Percentiles rank a stretch among this genome's conserved stretches.
These are phyloP conservation scores for Irpex rosettiformis DNA, from an alignment of 1,284 basidiomycete species.

Conservation along the genomic window DNA sequence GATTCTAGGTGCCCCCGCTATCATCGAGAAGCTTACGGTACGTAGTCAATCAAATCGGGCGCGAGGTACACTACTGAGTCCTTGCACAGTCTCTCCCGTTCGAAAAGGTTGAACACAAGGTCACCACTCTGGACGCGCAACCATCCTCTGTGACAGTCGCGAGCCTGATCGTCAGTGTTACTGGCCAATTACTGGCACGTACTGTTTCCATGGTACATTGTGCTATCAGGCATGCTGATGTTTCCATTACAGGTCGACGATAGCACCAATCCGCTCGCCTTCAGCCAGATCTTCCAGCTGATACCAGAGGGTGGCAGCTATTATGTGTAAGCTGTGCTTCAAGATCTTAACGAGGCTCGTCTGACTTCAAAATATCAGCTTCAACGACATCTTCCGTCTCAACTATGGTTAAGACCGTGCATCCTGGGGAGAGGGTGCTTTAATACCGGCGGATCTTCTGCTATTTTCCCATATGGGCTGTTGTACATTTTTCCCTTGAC, in stretches of 20 bases:
- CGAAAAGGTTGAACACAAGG: constrained; percentile 76
- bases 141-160: constrained; percentile 67
- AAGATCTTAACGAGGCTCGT: neutral
- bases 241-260: constrained; percentile 67
- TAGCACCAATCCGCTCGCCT: constrained; percentile 74
- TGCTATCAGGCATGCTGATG: constrained; percentile 10
- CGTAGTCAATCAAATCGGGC: constrained; percentile 18
- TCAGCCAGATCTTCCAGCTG: constrained; percentile 91
- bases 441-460: neutral
- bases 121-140: constrained; percentile 87
- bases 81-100: constrained; percentile 74
- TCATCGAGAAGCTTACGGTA: constrained; percentile 83
- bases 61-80: neutral
- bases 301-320: constrained; percentile 75
- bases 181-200: constrained; percentile 76
- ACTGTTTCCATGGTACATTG: constrained; percentile 3
- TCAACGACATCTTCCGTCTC: constrained; percentile 90
- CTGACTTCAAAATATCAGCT: constrained; percentile 36
- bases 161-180: constrained; percentile 85
- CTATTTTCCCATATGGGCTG: neutral
- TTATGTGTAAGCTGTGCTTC: constrained; percentile 68
- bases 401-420: constrained; percentile 45
- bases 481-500: neutral
- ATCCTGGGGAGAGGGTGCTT: neutral
- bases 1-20: constrained; percentile 55